Percentiles rank a stretch among this genome's conserved stretches.
Conservation (phyloP, 148 eudicot species). For the Oxyria digyna region DNA sequence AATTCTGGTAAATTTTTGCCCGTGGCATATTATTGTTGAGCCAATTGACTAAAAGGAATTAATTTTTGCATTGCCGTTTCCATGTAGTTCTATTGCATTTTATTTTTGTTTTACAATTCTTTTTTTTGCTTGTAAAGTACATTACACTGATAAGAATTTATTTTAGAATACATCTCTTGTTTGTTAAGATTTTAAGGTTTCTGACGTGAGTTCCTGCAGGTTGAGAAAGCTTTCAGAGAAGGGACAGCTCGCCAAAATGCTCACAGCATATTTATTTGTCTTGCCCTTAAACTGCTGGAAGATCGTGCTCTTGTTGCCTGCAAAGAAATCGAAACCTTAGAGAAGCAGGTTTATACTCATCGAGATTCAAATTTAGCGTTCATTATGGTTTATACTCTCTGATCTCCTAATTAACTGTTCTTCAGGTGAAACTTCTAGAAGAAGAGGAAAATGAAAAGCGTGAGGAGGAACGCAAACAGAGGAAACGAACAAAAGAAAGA, state of each 20-base stretch:
- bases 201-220: constrained; percentile 31
- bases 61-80: background rate
- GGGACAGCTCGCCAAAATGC: constrained; percentile 98
- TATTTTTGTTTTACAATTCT: background rate
- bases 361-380: background rate
- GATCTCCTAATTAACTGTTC: constrained; percentile 1
- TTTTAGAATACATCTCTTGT: background rate
- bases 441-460: constrained; percentile 91
- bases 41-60: background rate
- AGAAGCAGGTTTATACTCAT: constrained; percentile 59
- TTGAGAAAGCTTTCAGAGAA: constrained; percentile 97
- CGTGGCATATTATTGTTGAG: background rate
- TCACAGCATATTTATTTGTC: constrained; percentile 92
- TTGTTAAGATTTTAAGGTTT: constrained; percentile 2
- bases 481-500: constrained; percentile 79
- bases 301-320: constrained; percentile 91
- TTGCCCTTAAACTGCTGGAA: constrained; percentile 81
- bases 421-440: constrained; percentile 85
- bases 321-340: constrained; percentile 87
- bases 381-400: constrained; percentile 2
- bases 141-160: background rate
- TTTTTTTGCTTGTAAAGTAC: background rate
- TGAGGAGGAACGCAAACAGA: constrained; percentile 57
- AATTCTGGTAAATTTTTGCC: background rate
- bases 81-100: background rate